These are phyloP conservation scores for Aspergillus sp. DNA, from an alignment of 2,329 filamentous ascomycete genomes.

Conservation along the genomic window DNA sequence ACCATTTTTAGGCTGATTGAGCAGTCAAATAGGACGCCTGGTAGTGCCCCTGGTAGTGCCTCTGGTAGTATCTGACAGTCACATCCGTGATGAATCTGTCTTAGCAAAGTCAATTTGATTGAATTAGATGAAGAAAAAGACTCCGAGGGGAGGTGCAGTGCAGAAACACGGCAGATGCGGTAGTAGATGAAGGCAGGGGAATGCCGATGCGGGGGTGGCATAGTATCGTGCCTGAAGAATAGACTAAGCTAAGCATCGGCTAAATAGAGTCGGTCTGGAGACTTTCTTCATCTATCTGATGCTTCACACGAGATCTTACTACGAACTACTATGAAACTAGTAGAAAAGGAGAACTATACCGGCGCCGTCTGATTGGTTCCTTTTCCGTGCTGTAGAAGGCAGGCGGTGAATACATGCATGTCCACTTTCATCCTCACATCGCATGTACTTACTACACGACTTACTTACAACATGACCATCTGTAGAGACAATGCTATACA, in stretches of 20 bases:
- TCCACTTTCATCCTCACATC: too few species aligned
- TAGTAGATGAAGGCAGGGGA: not conserved
- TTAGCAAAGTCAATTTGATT: not conserved
- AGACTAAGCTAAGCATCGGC: not conserved
- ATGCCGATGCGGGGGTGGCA: not conserved
- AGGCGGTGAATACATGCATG: not conserved
- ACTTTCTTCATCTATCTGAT: too few species aligned
- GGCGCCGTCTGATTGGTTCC: not conserved
- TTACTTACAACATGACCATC: too few species aligned
- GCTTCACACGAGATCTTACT: too few species aligned
- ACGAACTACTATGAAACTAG: not conserved
- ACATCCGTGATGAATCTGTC: not conserved
- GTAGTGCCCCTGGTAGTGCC: too few species aligned
- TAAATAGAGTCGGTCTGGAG: too few species aligned
- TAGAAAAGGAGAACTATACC: not conserved
- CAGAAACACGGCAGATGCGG: not conserved
- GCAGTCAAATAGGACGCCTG: too few species aligned
- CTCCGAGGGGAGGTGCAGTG: too few species aligned
- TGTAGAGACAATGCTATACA: conserved; percentile 42
- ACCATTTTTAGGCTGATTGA: not conserved
- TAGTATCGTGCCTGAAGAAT: too few species aligned
- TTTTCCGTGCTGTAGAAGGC: not conserved
- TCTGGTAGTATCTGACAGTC: not conserved
- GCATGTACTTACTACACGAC: too few species aligned
- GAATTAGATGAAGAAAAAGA: not conserved